Percentiles rank a stretch among this genome's conserved stretches.
phyloP scores from a whole-genome alignment of 352 stramenopile genomes.

The Phytophthora lateralis region DNA sequence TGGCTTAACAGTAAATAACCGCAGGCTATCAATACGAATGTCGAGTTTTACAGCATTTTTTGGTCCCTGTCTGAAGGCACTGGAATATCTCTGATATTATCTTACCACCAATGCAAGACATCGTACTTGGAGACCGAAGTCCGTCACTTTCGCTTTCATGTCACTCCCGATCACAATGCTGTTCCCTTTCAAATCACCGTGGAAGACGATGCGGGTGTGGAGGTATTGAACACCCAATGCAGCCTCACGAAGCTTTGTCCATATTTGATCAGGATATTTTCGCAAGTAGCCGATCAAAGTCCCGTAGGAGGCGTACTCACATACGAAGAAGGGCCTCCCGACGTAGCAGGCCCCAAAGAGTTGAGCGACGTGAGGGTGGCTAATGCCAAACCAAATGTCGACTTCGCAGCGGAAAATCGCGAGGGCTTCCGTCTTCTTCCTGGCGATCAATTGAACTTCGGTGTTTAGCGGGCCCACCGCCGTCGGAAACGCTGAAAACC shows the following conservation, averaged over 20 bases:
- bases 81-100: not conserved
- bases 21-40: no score
- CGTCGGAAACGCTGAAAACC: not conserved
- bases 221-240: slow-evolving; percentile 9
- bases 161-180: slow-evolving; percentile 33
- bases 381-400: not conserved
- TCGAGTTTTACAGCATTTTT: no score
- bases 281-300: not conserved
- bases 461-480: not conserved
- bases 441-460: not conserved
- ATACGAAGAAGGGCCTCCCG: not conserved
- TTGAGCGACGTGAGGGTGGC: not conserved
- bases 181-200: slow-evolving; percentile 3
- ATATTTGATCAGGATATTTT: not conserved
- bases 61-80: no score
- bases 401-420: not conserved
- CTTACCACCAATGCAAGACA: no score
- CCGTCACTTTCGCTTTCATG: slow-evolving; percentile 24
- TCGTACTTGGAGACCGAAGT: slow-evolving; percentile 42
- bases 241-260: slow-evolving; percentile 7
- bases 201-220: slow-evolving; percentile 12
- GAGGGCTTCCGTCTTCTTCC: not conserved
- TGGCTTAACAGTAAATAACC: no score
- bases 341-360: not conserved
- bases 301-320: not conserved